Evolutionary conservation across 805 yeast genomes (phyloP).

Genomic region (Monosporozyma aerobia): DNA sequence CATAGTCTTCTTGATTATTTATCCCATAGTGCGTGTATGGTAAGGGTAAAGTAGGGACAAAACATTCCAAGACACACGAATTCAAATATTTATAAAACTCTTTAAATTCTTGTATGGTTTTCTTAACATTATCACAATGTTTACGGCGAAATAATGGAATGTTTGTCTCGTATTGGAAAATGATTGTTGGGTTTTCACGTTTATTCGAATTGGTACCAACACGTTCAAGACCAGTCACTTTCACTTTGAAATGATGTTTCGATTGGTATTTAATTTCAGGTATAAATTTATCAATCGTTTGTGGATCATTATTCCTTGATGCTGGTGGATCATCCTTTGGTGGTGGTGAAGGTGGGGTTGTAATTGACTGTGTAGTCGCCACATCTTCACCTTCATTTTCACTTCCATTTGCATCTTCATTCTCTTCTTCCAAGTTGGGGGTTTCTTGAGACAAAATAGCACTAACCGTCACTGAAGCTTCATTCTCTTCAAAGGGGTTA

Average conservation of each 20-base stretch:
- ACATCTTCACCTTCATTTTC: not conserved
- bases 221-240: slow-evolving; percentile 62
- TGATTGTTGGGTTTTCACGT: slow-evolving; percentile 69
- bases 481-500: slow-evolving; percentile 50
- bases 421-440: not conserved
- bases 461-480: not conserved
- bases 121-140: slow-evolving; percentile 60
- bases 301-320: not conserved
- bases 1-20: slow-evolving; percentile 74
- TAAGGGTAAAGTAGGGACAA: slow-evolving; percentile 81
- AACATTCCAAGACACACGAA: slow-evolving; percentile 80
- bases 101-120: slow-evolving; percentile 71
- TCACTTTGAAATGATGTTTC: slow-evolving; percentile 39
- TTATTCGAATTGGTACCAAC: slow-evolving; percentile 43
- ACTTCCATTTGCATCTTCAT: not conserved
- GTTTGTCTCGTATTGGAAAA: slow-evolving; percentile 60
- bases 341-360: not conserved
- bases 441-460: not conserved
- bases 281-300: not conserved
- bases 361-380: not conserved
- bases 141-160: slow-evolving; percentile 69
- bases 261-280: slow-evolving; percentile 7
- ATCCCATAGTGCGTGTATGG: slow-evolving; percentile 69
- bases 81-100: slow-evolving; percentile 69
- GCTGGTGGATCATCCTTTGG: not conserved